Percentiles rank a stretch among this genome's conserved stretches.
phyloP scores from a whole-genome alignment of 768 basidiomycete genomes.

The Hemileccinum impolitum region DNA sequence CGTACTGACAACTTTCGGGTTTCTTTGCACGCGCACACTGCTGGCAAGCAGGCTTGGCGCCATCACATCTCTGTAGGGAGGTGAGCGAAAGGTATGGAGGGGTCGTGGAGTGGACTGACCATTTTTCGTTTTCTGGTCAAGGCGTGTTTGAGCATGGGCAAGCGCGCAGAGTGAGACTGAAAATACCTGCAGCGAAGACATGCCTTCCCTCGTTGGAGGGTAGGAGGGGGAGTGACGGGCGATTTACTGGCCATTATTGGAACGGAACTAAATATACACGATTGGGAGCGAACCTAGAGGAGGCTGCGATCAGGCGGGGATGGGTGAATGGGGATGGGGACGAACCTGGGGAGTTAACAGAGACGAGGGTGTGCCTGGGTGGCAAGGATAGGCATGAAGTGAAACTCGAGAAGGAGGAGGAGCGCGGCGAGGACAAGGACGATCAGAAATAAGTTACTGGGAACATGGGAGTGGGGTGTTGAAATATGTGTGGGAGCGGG shows the following conservation, averaged over 20 bases:
- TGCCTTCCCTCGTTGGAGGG: constrained; percentile 67
- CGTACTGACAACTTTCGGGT: constrained; percentile 70
- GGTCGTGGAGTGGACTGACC: constrained; percentile 34
- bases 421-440: constrained; percentile 6
- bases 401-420: neutral
- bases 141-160: constrained; percentile 12
- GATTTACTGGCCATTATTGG: constrained; percentile 35
- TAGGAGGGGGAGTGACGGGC: constrained; percentile 29
- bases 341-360: constrained; percentile 10
- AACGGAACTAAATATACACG: constrained; percentile 36
- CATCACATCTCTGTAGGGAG: constrained; percentile 65
- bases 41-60: constrained; percentile 70
- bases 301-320: neutral
- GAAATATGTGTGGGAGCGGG: constrained; percentile 30
- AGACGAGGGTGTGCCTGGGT: constrained; percentile 15
- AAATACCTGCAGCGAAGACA: constrained; percentile 69
- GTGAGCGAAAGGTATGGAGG: constrained; percentile 9
- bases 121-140: constrained; percentile 63
- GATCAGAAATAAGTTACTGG: constrained; percentile 29
- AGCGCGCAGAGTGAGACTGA: constrained; percentile 1
- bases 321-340: neutral
- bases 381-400: constrained; percentile 30
- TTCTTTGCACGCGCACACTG: constrained; percentile 80
- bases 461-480: constrained; percentile 26
- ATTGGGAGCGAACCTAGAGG: constrained; percentile 19